Base-by-base conservation (phyloP, 768 basidiomycete genomes). In the Lentinula guzmanii region DNA sequence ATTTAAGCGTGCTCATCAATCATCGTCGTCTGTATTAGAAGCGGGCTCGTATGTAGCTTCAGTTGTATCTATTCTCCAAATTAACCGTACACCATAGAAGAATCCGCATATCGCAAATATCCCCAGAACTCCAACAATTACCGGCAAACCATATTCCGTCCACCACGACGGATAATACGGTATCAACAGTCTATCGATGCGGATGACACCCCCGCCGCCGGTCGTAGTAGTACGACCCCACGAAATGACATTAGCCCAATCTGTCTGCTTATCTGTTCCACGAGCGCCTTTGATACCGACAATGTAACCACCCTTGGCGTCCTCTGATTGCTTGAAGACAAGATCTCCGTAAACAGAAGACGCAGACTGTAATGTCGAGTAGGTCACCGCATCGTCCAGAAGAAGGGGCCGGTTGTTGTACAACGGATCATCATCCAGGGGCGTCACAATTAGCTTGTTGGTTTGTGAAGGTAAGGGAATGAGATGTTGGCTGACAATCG, bases 81-180 rank as follows among this genome's bases (percentile, higher is more conserved):
- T 70, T 58, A 76, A 73, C 61, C 85, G 77, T 21, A 90, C 86
- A n/a, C 80, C 86, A 69, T 85, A 84, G 73, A 93, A 90, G 72
- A 94, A 89, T 9, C 75, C 68, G 63, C 84, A 80, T 63, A 93
- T 90, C 9, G 84, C 63, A 33, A 83, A 45, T 33, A 89, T 68
- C 5, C 89, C 91, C 28, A 85, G 65, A 1, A 75, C 74, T 2
- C 84, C 84, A 4, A 90, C 85, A 33, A 81, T 75, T n/a, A 82
- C 66, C 0, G 92, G 91, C 4, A 80, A 79, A 43, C 91, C 90
- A 67, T 87, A 94, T 67, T 84, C 77, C 41, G 83, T 76, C 85
- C 89, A 94, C 92, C 91, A 93, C 4, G 87, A 80, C 3, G 96
- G 93, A 61, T 87, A 76, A 71, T 94, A 98, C 37, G 97, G 97